Conservation (phyloP, 1,284 basidiomycete species). For the Cerioporus squamosus region DNA sequence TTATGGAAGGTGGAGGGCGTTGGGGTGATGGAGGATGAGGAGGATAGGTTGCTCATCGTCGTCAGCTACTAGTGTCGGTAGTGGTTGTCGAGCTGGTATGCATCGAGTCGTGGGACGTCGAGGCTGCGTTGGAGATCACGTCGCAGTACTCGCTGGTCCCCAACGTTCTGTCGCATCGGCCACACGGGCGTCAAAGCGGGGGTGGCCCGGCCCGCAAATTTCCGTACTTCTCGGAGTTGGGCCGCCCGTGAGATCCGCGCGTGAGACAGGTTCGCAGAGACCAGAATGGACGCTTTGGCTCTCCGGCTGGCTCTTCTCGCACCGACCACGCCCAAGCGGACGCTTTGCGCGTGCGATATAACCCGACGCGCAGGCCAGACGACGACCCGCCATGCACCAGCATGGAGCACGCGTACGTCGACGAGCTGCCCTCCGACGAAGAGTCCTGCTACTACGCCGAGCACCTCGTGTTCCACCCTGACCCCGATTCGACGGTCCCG, state of each 20-base stretch:
- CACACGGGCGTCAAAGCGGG: not conserved
- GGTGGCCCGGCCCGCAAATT: not conserved
- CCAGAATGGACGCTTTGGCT: slow-evolving; percentile 1
- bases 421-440: slow-evolving; percentile 35
- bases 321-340: not conserved
- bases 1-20: slow-evolving; percentile 28
- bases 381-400: not conserved
- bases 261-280: not conserved
- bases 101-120: not conserved
- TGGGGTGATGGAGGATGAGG: slow-evolving; percentile 31
- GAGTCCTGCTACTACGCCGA: slow-evolving; percentile 59
- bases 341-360: slow-evolving; percentile 1
- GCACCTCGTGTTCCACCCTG: slow-evolving; percentile 53
- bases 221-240: slow-evolving; percentile 7
- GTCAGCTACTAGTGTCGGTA: not conserved
- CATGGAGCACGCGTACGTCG: slow-evolving; percentile 32
- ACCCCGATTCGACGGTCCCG: slow-evolving; percentile 31
- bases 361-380: not conserved
- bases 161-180: too few relatives aligned
- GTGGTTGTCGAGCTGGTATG: too few relatives aligned
- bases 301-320: not conserved
- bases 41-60: slow-evolving; percentile 32
- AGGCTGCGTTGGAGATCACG: too few relatives aligned
- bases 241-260: too few relatives aligned
- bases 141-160: too few relatives aligned